phyloP scores from a whole-genome alignment of 2,329 filamentous ascomycete genomes.

The Fusarium sp. region DNA sequence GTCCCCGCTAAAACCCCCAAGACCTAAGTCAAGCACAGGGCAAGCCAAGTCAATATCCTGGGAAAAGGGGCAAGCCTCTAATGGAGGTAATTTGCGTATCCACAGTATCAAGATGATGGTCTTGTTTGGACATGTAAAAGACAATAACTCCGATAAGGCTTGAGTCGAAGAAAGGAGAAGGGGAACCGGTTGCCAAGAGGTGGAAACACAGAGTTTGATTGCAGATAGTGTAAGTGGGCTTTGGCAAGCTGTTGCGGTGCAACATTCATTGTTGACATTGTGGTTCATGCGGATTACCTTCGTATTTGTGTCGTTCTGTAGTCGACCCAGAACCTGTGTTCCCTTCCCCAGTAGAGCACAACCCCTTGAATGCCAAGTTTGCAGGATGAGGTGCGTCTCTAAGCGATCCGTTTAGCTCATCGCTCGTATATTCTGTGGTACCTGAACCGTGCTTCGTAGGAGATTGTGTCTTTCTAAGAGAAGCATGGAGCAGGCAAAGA shows the following conservation, averaged over 20 bases:
- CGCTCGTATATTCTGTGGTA: constrained; percentile 20
- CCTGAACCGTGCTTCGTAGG: constrained; percentile 26
- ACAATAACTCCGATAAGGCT: constrained; percentile 12
- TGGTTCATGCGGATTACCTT: constrained; percentile 1
- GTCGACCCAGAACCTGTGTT: neutral
- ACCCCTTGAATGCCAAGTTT: constrained; percentile 6
- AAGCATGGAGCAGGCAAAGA: constrained; percentile 34
- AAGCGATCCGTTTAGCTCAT: constrained; percentile 24
- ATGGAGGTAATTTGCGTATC: constrained; percentile 44
- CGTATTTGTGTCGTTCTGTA: neutral
- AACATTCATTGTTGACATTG: constrained; percentile 5
- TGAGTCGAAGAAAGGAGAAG: constrained; percentile 18
- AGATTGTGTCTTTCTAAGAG: constrained; percentile 10
- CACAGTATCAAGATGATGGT: constrained; percentile 45
- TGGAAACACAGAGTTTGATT: constrained; percentile 33
- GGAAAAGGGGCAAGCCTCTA: constrained; percentile 44
- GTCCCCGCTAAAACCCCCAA: constrained; percentile 32
- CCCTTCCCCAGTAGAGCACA: neutral
- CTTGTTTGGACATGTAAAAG: constrained; percentile 29
- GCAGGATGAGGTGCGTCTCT: constrained; percentile 23
- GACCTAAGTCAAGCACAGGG: constrained; percentile 29
- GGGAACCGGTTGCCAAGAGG: constrained; percentile 8
- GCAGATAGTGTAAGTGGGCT: constrained; percentile 27
- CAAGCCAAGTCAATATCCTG: constrained; percentile 32
- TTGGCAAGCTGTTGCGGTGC: constrained; percentile 22